A percentile compares a stretch with the other conserved stretches of the same genome.
These are phyloP conservation scores for Kuraishia ogatae DNA, from an alignment of 805 yeast species.

Conservation along the genomic window DNA sequence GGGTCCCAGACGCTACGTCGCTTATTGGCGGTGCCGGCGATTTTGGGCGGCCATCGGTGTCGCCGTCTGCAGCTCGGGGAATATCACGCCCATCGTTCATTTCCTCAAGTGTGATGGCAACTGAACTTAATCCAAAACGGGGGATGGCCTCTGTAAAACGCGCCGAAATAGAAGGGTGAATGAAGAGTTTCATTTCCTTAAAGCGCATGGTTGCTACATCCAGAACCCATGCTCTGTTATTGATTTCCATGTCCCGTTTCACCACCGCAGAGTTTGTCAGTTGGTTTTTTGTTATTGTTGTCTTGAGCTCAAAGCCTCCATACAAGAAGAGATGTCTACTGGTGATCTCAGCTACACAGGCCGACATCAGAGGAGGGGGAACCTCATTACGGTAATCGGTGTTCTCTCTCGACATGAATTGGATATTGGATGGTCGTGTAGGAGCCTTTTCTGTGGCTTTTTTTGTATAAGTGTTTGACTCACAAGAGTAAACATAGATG, in stretches of 20 bases:
- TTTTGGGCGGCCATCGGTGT: background rate
- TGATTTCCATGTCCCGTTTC: constrained; percentile 35
- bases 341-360: constrained; percentile 40
- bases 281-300: constrained; percentile 20
- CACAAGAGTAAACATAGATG: constrained; percentile 28
- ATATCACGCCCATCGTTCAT: constrained; percentile 14
- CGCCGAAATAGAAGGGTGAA: constrained; percentile 20
- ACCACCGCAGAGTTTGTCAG: constrained; percentile 7
- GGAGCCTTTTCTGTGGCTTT: constrained; percentile 12
- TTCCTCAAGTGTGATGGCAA: constrained; percentile 19
- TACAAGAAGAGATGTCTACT: constrained; percentile 50
- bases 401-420: constrained; percentile 18
- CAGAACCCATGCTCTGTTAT: constrained; percentile 48
- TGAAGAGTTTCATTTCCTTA: constrained; percentile 29
- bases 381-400: constrained; percentile 18
- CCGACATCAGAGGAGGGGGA: constrained; percentile 46
- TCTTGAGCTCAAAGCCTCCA: constrained; percentile 56
- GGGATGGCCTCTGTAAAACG: constrained; percentile 18
- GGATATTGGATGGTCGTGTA: constrained; percentile 20
- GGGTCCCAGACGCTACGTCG: constrained; percentile 8
- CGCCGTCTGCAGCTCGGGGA: background rate
- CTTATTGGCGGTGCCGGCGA: constrained; percentile 4
- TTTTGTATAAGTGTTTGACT: constrained; percentile 25
- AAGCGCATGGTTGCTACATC: constrained; percentile 43
- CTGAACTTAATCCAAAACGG: constrained; percentile 22